Evolutionary conservation across 169 alveolate species (phyloP).

Genomic region (Eimeria falciformis): DNA sequence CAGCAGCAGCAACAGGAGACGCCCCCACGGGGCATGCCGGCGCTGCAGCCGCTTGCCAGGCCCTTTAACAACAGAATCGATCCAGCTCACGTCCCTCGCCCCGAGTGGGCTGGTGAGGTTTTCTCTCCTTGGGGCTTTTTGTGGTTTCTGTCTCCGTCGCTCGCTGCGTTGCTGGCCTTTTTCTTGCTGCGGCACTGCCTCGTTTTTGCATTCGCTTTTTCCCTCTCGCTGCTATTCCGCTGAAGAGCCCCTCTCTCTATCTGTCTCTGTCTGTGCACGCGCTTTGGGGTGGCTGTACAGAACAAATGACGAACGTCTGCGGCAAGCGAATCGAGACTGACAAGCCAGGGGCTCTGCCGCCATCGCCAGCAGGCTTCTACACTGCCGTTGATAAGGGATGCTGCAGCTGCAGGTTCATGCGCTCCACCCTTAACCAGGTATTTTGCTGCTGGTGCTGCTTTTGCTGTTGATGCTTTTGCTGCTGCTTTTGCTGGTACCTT

Average conservation of each 20-base stretch:
- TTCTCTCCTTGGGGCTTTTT: conserved; percentile 6
- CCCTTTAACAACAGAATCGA: conserved; percentile 69
- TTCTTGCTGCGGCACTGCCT: neutral
- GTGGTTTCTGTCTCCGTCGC: neutral
- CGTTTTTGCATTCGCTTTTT: neutral
- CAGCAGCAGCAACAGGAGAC: conserved; percentile 44
- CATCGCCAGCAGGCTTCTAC: conserved; percentile 53
- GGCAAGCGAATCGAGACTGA: conserved; percentile 71
- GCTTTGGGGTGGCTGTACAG: conserved; percentile 12
- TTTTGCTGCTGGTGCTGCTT: neutral
- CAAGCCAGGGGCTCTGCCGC: conserved; percentile 72
- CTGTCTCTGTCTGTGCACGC: neutral
- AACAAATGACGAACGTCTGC: conserved; percentile 52
- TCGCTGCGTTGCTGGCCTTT: neutral
- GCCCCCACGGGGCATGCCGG: conserved; percentile 39
- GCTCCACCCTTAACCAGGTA: conserved; percentile 73
- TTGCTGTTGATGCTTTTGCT: neutral
- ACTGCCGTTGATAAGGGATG: conserved; percentile 77
- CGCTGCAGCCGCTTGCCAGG: conserved; percentile 72
- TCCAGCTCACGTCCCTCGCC: conserved; percentile 77
- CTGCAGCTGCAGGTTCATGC: conserved; percentile 76
- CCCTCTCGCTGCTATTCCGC: too few relatives aligned
- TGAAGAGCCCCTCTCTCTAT: neutral
- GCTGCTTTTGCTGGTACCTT: neutral
- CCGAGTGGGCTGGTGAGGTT: conserved; percentile 64